Conservation (phyloP, 441 rosid species). For the Euphorbia corollata region DNA sequence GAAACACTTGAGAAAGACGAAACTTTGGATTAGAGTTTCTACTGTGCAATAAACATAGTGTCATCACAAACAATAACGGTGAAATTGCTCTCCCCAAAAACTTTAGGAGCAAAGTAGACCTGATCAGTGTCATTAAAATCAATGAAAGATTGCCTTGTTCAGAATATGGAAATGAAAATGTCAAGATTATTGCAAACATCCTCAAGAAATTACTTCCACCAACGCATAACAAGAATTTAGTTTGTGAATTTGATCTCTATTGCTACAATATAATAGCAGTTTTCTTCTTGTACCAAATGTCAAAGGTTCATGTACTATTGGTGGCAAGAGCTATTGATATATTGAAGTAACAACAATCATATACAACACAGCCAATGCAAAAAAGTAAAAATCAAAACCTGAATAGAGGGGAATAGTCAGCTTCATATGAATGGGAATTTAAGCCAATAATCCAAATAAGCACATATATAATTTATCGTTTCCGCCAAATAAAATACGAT, state of each 20-base stretch:
- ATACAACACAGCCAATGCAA: neutral
- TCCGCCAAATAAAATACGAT: neutral
- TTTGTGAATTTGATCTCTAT: neutral
- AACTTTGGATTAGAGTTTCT: neutral
- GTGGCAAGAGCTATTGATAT: neutral
- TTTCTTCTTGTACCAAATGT: conserved; percentile 5
- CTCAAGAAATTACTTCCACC: conserved; percentile 1
- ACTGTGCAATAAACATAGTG: neutral
- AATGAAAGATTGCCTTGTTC: neutral
- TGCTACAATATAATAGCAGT: neutral
- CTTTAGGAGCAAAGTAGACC: conserved; percentile 3
- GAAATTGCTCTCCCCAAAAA: neutral
- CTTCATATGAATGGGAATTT: neutral
- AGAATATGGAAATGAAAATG: neutral
- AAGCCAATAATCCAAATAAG: conserved; percentile 4
- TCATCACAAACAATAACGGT: neutral
- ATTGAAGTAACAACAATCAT: neutral
- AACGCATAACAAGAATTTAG: neutral
- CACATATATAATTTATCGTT: neutral
- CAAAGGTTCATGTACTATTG: neutral
- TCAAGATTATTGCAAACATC: neutral
- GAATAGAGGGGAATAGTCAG: neutral
- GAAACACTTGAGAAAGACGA: neutral
- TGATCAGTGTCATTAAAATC: neutral
- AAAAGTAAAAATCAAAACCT: conserved; percentile 1